These are phyloP conservation scores for Hymenoscyphus repandus DNA, from an alignment of 2,329 filamentous ascomycete species.

Conservation along the genomic window DNA sequence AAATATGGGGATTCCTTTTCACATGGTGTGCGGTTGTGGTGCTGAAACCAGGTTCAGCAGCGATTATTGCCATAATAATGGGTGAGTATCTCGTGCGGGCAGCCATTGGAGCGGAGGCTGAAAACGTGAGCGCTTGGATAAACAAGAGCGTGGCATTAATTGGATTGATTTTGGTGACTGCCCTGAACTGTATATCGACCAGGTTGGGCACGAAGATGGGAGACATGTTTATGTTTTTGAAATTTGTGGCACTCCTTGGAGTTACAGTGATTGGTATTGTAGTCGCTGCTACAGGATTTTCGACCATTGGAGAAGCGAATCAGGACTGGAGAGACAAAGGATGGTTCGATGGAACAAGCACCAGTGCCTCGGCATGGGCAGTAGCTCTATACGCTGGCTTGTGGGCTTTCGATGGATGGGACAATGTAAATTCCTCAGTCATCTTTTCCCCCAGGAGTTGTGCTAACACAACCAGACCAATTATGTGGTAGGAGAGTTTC, in stretches of 20 bases:
- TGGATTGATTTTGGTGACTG: conserved; percentile 70
- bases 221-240: conserved; percentile 93
- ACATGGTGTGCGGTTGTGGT: conserved; percentile 95
- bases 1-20: conserved; percentile 88
- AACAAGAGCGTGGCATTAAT: conserved; percentile 81
- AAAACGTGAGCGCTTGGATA: conserved; percentile 77
- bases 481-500: conserved; percentile 96
- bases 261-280: conserved; percentile 86
- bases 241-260: conserved; percentile 82
- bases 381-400: conserved; percentile 91
- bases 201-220: conserved; percentile 81
- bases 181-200: conserved; percentile 88
- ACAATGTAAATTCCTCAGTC: conserved; percentile 69
- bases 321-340: conserved; percentile 79
- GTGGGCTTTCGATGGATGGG: conserved; percentile 99
- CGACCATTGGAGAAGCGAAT: conserved; percentile 68
- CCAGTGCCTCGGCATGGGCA: conserved; percentile 79
- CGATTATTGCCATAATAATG: conserved; percentile 96
- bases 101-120: conserved; percentile 78
- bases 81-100: conserved; percentile 94
- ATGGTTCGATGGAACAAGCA: conserved; percentile 86
- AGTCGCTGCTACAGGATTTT: conserved; percentile 80
- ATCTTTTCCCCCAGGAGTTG: not conserved
- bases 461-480: conserved; percentile 62
- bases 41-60: conserved; percentile 85